These are phyloP conservation scores for Ceratobasidium sp. DNA, from an alignment of 1,284 basidiomycete genomes.

Conservation along the genomic window DNA sequence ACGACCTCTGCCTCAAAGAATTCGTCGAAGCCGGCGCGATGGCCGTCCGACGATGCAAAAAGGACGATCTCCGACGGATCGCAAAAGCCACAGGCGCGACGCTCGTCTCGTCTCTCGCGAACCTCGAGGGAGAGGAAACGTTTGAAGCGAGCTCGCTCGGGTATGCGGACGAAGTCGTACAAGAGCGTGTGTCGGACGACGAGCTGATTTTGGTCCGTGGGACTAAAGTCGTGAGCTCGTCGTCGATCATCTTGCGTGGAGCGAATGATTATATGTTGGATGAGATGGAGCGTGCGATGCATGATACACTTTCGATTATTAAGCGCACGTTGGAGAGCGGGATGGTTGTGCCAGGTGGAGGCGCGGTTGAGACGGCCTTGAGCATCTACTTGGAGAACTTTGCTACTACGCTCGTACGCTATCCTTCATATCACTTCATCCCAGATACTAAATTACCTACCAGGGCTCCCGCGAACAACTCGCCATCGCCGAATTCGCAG, in stretches of 20 bases:
- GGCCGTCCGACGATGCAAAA: conserved; percentile 97
- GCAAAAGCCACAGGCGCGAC: conserved; percentile 98
- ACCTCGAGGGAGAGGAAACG: conserved; percentile 98
- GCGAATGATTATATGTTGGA: conserved; percentile 99
- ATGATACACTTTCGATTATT: conserved; percentile 95
- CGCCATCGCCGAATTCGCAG: conserved; percentile 98
- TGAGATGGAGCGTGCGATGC: conserved; percentile 98
- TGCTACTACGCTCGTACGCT: conserved; percentile 90
- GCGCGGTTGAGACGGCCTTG: conserved; percentile 96
- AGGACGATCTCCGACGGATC: conserved; percentile 97
- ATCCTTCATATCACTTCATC: not conserved
- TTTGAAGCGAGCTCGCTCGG: conserved; percentile 94
- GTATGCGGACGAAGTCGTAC: conserved; percentile 93
- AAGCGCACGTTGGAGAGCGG: conserved; percentile 98
- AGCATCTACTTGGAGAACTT: conserved; percentile 99
- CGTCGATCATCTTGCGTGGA: conserved; percentile 93
- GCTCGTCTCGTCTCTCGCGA: conserved; percentile 92
- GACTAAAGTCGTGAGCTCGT: conserved; percentile 94
- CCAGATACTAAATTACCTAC: not conserved
- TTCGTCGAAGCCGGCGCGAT: conserved; percentile 99
- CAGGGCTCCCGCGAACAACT: conserved; percentile 98
- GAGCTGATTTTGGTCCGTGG: conserved; percentile 98
- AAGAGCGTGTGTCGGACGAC: conserved; percentile 98
- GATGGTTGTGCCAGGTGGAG: conserved; percentile 95
- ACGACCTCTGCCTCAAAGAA: conserved; percentile 98